Percentiles rank a stretch among this genome's conserved stretches.
Evolutionary conservation across 306 rosid species (phyloP).

Genomic region (Dicorynia guianensis): DNA sequence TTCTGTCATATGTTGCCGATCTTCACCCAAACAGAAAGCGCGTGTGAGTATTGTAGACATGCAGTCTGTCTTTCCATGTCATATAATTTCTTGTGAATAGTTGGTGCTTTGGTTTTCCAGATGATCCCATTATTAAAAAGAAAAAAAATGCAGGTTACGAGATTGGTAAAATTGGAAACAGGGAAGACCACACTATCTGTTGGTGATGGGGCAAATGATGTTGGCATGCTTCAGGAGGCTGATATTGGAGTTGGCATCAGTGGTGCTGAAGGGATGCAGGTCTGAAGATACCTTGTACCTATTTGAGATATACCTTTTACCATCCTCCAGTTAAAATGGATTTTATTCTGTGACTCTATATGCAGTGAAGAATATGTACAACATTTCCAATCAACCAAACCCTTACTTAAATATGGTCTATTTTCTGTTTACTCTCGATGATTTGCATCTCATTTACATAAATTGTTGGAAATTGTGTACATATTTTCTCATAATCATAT

Average conservation of each 20-base stretch:
- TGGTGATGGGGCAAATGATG: conserved; percentile 96
- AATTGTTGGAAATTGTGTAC: background rate
- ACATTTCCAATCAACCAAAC: background rate
- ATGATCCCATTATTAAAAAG: conserved; percentile 32
- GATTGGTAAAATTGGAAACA: conserved; percentile 86
- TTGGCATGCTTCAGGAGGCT: conserved; percentile 98
- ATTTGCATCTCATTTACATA: background rate
- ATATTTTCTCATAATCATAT: no score
- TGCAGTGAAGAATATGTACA: conserved; percentile 10
- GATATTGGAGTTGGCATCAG: conserved; percentile 93
- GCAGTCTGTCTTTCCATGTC: background rate
- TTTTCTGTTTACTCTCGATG: background rate
- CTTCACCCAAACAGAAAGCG: conserved; percentile 97
- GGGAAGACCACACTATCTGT: conserved; percentile 91
- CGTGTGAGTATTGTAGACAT: conserved; percentile 55
- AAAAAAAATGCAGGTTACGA: conserved; percentile 71
- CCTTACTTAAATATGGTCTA: background rate
- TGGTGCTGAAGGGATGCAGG: conserved; percentile 99
- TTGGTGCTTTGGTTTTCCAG: conserved; percentile 4
- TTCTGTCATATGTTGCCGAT: conserved; percentile 93
- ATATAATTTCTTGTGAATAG: conserved; percentile 4
- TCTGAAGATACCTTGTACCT: conserved; percentile 26
- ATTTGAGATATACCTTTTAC: background rate
- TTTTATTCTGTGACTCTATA: background rate
- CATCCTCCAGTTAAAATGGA: background rate